phyloP scores from a whole-genome alignment of 495 filamentous ascomycete genomes.

The Aspergillus conjunctus region DNA sequence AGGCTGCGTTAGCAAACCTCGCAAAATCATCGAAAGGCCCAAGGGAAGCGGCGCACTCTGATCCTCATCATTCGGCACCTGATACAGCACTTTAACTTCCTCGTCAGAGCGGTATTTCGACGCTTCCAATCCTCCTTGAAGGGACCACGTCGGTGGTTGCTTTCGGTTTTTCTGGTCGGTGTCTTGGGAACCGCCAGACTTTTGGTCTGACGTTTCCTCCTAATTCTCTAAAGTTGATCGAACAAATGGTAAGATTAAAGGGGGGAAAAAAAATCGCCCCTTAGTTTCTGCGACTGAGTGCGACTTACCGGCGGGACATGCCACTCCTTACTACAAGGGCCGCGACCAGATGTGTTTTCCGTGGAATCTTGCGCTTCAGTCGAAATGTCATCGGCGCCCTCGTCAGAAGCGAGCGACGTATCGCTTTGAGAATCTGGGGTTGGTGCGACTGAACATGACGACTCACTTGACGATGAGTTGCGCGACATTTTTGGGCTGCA shows the following conservation, averaged over 20 bases:
- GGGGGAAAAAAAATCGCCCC: not conserved
- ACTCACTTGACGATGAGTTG: conserved; percentile 14
- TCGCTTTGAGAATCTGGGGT: conserved; percentile 12
- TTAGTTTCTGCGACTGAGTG: not conserved
- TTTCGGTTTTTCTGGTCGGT: conserved; percentile 9
- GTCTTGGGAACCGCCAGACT: conserved; percentile 6
- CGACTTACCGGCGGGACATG: conserved; percentile 17
- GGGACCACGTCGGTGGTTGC: conserved; percentile 15
- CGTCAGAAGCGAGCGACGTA: conserved; percentile 16
- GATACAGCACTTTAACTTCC: conserved; percentile 16
- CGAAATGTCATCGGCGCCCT: conserved; percentile 9
- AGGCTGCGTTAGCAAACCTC: not conserved
- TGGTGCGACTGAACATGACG: conserved; percentile 12
- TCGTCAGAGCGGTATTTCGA: conserved; percentile 18
- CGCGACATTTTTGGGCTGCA: not conserved
- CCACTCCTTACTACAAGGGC: conserved; percentile 20
- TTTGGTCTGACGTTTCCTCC: conserved; percentile 13
- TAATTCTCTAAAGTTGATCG: conserved; percentile 9
- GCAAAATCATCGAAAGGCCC: not conserved
- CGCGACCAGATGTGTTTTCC: conserved; percentile 1
- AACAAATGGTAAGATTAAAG: conserved; percentile 10
- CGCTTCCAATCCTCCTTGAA: conserved; percentile 21
- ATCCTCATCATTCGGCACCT: conserved; percentile 22
- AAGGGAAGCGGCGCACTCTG: conserved; percentile 4
- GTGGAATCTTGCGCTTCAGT: not conserved